A percentile compares a stretch with the other conserved stretches of the same genome.
These are phyloP conservation scores for Colletotrichum nymphaeae DNA, from an alignment of 2,329 filamentous ascomycete species.

Conservation along the genomic window DNA sequence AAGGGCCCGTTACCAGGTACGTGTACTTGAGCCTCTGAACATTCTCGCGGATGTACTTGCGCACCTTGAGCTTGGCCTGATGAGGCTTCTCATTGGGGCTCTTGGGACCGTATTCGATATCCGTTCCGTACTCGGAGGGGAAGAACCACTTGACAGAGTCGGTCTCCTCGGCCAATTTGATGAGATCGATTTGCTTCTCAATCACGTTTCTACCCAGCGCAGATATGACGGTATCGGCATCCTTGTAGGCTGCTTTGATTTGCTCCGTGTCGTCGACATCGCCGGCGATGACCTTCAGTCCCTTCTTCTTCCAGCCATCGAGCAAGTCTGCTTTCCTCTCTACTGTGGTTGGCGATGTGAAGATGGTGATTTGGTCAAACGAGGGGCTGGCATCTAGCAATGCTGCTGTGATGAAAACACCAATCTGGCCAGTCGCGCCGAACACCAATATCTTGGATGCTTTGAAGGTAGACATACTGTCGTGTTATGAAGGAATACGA, in stretches of 20 bases:
- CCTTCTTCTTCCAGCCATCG: conserved; percentile 38
- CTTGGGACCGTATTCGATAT: conserved; percentile 69
- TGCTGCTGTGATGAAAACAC: conserved; percentile 52
- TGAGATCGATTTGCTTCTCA: conserved; percentile 69
- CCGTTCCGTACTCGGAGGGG: conserved; percentile 76
- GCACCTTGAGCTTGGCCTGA: conserved; percentile 76
- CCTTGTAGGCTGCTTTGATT: conserved; percentile 64
- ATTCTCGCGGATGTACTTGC: conserved; percentile 67
- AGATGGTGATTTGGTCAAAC: conserved; percentile 49
- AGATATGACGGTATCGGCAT: conserved; percentile 75
- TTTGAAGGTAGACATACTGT: conserved; percentile 17
- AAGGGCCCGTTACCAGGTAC: conserved; percentile 78
- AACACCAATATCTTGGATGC: conserved; percentile 39
- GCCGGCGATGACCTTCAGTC: conserved; percentile 41
- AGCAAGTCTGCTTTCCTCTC: conserved; percentile 39
- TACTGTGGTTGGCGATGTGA: conserved; percentile 38
- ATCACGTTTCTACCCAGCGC: conserved; percentile 74
- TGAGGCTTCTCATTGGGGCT: conserved; percentile 74
- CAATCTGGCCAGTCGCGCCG: conserved; percentile 55
- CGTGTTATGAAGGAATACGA: neutral
- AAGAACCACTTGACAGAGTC: conserved; percentile 71
- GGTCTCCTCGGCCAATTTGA: conserved; percentile 67
- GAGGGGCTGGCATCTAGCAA: conserved; percentile 48
- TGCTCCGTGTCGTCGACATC: conserved; percentile 55
- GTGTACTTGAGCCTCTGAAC: conserved; percentile 68